Base-by-base conservation (phyloP, 768 basidiomycete genomes). In the Amanita inopinata region DNA sequence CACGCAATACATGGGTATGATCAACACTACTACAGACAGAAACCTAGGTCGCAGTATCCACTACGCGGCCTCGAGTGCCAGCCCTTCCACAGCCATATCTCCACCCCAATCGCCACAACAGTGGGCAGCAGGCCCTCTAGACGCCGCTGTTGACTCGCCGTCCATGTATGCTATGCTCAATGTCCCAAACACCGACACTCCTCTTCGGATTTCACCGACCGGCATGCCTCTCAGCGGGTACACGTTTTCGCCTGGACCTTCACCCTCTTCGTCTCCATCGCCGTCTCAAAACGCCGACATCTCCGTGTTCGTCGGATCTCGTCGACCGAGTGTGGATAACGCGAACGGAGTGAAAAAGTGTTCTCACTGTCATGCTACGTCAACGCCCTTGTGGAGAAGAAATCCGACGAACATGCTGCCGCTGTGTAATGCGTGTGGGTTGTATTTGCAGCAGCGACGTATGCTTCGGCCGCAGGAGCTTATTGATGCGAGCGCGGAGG, bases 361-460 rank as follows among this genome's bases (percentile, higher is more conserved):
- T 46, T 70, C 70, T 0, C 69, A 71, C 49, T 71, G 70, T 46
- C 62, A 61, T 22, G 69, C 68, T 10, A 71, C 69, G 0, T 61
- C 65, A 1, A 71, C 70, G 11, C 70, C 70, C 2, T 57, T 71
- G n/a, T 71, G 70, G 70, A 61, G 70, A 30, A 58, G 70, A 23
- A 69, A 71, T 42, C 70, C 69, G 1, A 55, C 58, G 1, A 68
- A 66, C 4, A 62, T 69, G 49, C 63, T 65, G 48, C 65, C 67
- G 1, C 51, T 71, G 6, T 71, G 70, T 45, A 71, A 71, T 44
- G 70, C 69, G 8, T 71, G 70, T 38, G 70, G 70, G 2, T 55
- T 71, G 2, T 71, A 71, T 49, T 59, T 70, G 11, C 66, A 69
- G 38, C 70, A 71, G 46, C 58, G 70, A 18, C 64, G 70, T 35